phyloP scores from a whole-genome alignment of 2,329 filamentous ascomycete genomes.

The Helotiales sp. region DNA sequence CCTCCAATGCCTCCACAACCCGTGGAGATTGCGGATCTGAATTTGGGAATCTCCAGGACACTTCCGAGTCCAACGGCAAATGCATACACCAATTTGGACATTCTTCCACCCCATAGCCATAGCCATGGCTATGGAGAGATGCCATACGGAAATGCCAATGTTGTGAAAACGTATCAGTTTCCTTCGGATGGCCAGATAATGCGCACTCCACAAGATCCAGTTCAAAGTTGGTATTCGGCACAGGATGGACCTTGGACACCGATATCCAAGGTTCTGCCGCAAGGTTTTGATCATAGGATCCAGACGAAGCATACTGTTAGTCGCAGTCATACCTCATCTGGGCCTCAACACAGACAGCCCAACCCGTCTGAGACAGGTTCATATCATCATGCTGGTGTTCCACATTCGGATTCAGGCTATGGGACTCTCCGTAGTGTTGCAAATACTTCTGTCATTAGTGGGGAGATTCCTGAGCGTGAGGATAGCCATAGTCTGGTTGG shows the following conservation, averaged over 20 bases:
- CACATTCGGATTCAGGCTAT: slow-evolving; percentile 39
- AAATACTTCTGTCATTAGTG: slow-evolving; percentile 34
- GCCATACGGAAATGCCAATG: slow-evolving; percentile 22
- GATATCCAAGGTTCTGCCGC: slow-evolving; percentile 35
- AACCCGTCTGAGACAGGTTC: slow-evolving; percentile 30
- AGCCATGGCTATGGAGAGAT: slow-evolving; percentile 26
- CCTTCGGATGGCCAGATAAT: slow-evolving; percentile 23
- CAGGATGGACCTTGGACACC: slow-evolving; percentile 45
- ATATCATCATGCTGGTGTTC: slow-evolving; percentile 25
- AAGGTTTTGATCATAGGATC: slow-evolving; percentile 28
- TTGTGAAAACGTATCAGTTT: slow-evolving; percentile 22
- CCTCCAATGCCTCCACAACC: slow-evolving; percentile 29
- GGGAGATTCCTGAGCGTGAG: slow-evolving; percentile 31
- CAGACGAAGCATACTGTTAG: slow-evolving; percentile 26
- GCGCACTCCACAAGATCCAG: slow-evolving; percentile 27
- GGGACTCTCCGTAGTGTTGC: slow-evolving; percentile 33
- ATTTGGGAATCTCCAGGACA: slow-evolving; percentile 26
- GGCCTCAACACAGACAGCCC: slow-evolving; percentile 33
- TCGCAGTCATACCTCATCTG: slow-evolving; percentile 24
- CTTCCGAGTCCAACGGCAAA: slow-evolving; percentile 29
- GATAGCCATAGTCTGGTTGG: slow-evolving; percentile 31
- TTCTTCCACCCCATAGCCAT: slow-evolving; percentile 9
- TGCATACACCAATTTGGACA: slow-evolving; percentile 25
- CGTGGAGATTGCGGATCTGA: slow-evolving; percentile 32
- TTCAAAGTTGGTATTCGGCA: slow-evolving; percentile 39